phyloP scores from a whole-genome alignment of 306 rosid species.

The Inga leiocalycina region DNA sequence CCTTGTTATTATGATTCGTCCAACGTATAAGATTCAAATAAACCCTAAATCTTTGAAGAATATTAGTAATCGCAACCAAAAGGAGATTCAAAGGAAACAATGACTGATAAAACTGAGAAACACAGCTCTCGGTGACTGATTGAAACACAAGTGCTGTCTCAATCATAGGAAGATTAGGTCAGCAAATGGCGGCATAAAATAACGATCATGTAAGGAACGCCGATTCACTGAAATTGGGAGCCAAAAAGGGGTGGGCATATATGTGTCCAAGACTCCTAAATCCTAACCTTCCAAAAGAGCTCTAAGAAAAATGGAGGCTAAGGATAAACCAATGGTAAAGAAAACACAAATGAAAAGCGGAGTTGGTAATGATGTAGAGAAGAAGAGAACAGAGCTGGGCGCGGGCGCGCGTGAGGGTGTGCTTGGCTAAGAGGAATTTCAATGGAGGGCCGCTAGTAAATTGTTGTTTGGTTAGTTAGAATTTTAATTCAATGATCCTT shows the following conservation, averaged over 20 bases:
- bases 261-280: conserved; percentile 64
- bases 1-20: not conserved
- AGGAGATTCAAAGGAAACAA: not conserved
- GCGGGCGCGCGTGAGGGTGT: not conserved
- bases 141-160: conserved; percentile 2
- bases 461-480: not conserved
- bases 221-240: not conserved
- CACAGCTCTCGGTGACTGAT: not conserved
- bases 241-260: not conserved
- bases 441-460: not conserved
- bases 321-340: conserved; percentile 8
- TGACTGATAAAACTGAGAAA: not conserved
- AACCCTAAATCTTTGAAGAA: conserved; percentile 49
- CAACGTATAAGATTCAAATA: not conserved
- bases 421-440: not conserved
- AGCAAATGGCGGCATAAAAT: conserved; percentile 54
- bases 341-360: not conserved
- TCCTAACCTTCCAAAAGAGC: conserved; percentile 60
- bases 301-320: conserved; percentile 28
- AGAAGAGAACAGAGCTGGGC: not conserved
- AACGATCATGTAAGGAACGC: conserved; percentile 37
- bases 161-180: conserved; percentile 3
- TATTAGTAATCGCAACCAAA: not conserved
- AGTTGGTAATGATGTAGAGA: not conserved
- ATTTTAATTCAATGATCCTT: too few species aligned